These are phyloP conservation scores for Allium sativum DNA, from an alignment of 106 monocot genomes.

Conservation along the genomic window DNA sequence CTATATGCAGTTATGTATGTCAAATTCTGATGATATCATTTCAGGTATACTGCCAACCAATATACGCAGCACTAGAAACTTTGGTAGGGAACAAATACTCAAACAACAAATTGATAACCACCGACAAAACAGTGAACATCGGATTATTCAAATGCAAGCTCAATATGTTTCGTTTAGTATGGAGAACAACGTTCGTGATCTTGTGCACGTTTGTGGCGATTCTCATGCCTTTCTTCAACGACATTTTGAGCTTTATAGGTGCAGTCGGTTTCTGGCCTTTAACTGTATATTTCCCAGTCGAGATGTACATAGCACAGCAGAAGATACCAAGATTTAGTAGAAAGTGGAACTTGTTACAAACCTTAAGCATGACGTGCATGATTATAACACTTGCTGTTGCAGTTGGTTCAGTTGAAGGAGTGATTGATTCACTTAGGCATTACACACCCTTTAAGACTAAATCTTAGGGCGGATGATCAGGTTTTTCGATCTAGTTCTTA, in stretches of 20 bases:
- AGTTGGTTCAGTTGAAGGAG: constrained; percentile 40
- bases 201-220: constrained; percentile 41
- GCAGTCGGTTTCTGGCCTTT: constrained; percentile 69
- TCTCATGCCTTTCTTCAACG: constrained; percentile 69
- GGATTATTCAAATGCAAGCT: constrained; percentile 9
- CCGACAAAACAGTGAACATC: constrained; percentile 7
- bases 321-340: constrained; percentile 11
- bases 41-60: constrained; percentile 55
- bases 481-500: no score
- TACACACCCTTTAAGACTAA: constrained; percentile 43
- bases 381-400: constrained; percentile 39
- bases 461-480: background rate
- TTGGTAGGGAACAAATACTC: constrained; percentile 11
- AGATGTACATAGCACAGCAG: constrained; percentile 47
- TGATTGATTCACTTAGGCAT: constrained; percentile 16
- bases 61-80: constrained; percentile 35
- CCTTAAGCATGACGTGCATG: constrained; percentile 42
- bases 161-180: constrained; percentile 29
- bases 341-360: constrained; percentile 29
- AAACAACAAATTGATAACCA: constrained; percentile 7
- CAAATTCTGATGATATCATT: no score
- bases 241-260: constrained; percentile 40
- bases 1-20: no score
- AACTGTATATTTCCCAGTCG: constrained; percentile 50
- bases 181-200: constrained; percentile 42